Conservation (phyloP, 2,329 filamentous ascomycete species). For the Gnomoniopsis smithogilvyi region DNA sequence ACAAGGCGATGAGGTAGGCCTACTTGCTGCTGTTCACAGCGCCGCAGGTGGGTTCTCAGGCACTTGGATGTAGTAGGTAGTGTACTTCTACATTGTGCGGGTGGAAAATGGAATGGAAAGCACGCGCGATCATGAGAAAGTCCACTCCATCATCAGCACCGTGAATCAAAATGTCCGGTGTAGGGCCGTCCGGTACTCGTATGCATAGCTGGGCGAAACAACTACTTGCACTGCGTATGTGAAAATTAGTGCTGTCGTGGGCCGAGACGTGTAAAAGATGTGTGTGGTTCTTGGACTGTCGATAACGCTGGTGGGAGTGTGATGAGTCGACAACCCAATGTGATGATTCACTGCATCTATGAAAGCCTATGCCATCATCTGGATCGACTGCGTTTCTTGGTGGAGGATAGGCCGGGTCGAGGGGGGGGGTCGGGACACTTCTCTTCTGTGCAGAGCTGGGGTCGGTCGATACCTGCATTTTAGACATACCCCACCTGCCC, state of each 20-base stretch:
- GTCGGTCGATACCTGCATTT: not conserved
- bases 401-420: not conserved
- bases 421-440: not conserved
- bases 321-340: not conserved
- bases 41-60: not conserved
- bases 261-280: not conserved
- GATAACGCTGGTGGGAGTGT: not conserved
- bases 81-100: slow-evolving; percentile 4
- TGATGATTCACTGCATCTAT: not conserved
- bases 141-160: no score
- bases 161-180: not conserved
- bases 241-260: not conserved
- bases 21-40: not conserved
- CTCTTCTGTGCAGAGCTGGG: not conserved
- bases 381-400: not conserved
- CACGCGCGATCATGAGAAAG: not conserved
- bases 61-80: slow-evolving; percentile 6
- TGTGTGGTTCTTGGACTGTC: not conserved
- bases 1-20: not conserved
- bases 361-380: not conserved
- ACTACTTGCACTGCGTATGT: no score
- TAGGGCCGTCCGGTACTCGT: not conserved
- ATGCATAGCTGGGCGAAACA: not conserved
- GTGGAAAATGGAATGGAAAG: slow-evolving; percentile 1
- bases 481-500: slow-evolving; percentile 10